Conservation (phyloP, 495 filamentous ascomycete species). For the Penicillium coffeae region DNA sequence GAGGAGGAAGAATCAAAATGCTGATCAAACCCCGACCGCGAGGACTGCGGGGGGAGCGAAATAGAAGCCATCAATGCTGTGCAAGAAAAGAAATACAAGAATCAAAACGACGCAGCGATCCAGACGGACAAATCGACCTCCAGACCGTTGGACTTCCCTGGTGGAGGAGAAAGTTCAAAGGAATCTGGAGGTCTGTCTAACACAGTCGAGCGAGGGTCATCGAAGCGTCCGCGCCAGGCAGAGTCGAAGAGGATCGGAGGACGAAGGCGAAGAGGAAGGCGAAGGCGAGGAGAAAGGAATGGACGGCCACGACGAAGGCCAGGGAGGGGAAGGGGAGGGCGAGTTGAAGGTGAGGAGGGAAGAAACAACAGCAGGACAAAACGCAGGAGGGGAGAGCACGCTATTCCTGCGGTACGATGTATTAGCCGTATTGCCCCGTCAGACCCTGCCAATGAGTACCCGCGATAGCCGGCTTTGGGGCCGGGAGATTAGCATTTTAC, state of each 20-base stretch:
- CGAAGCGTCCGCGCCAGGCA: conserved; percentile 33
- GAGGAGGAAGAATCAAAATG: conserved; percentile 29
- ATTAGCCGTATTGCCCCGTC: background rate
- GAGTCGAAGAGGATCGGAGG: conserved; percentile 14
- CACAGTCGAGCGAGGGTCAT: conserved; percentile 32
- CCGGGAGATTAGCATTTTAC: background rate
- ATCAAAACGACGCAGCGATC: conserved; percentile 24
- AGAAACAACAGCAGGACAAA: conserved; percentile 16
- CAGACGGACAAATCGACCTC: conserved; percentile 37
- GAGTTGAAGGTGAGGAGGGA: conserved; percentile 29
- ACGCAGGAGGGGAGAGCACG: conserved; percentile 16
- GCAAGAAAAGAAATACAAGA: conserved; percentile 11
- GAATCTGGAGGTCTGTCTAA: conserved; percentile 43
- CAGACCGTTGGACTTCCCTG: conserved; percentile 39
- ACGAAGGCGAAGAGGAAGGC: background rate
- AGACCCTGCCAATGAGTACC: background rate
- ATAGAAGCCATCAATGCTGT: conserved; percentile 39
- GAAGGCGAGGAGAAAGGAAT: conserved; percentile 32
- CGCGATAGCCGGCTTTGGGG: background rate
- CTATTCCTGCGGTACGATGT: background rate
- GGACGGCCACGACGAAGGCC: conserved; percentile 47
- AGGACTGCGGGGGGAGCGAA: conserved; percentile 38
- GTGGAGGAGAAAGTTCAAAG: conserved; percentile 30
- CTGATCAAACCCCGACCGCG: conserved; percentile 30
- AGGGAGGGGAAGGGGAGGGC: conserved; percentile 16